These are phyloP conservation scores for Quercus phellos DNA, from an alignment of 331 rosid species.

Conservation along the genomic window DNA sequence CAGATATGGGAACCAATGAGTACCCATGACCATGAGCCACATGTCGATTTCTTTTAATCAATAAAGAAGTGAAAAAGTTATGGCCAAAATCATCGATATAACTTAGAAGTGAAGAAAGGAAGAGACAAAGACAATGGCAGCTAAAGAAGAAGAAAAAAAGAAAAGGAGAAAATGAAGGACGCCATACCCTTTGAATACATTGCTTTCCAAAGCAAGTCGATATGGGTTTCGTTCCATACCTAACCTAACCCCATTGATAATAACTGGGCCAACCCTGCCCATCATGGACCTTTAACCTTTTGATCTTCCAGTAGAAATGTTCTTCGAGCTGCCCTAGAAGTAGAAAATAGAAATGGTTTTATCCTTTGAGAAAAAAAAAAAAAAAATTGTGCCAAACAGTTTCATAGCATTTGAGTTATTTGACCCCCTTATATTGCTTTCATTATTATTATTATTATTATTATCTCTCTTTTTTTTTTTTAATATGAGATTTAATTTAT, in stretches of 20 bases:
- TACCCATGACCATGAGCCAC: neutral
- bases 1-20: slow-evolving; percentile 4
- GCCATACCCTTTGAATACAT: neutral
- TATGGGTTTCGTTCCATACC: slow-evolving; percentile 24
- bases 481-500: too few relatives aligned
- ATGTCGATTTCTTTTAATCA: neutral
- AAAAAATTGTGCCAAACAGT: too few relatives aligned
- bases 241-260: slow-evolving; percentile 29
- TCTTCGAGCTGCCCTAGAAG: neutral
- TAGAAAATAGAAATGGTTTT: neutral
- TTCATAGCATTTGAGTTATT: neutral
- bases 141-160: neutral
- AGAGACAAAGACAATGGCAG: slow-evolving; percentile 19
- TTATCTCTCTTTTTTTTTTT: too few relatives aligned
- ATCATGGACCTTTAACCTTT: neutral
- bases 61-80: neutral
- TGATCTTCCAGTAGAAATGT: neutral
- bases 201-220: neutral
- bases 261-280: neutral
- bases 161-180: slow-evolving; percentile 6
- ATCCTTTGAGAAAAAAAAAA: neutral
- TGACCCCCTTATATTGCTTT: too few relatives aligned
- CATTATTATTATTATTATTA: too few relatives aligned
- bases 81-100: neutral
- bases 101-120: slow-evolving; percentile 30